Evolutionary conservation across 169 alveolate genomes (phyloP), one percentile per base, ranked within the genome.

Genomic region (Plasmodium sp.): DNA sequence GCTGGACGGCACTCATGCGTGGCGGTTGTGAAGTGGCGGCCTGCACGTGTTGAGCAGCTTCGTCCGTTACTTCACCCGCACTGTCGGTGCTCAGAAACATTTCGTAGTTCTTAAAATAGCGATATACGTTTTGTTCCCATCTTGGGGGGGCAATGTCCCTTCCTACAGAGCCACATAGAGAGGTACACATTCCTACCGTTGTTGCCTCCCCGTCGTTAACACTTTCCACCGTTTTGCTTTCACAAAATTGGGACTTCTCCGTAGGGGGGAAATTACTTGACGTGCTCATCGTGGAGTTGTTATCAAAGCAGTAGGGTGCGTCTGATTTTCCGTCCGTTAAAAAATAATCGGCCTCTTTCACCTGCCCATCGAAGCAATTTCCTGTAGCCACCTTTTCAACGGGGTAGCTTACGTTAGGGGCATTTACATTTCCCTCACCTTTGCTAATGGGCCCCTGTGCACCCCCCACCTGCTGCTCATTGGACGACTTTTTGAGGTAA

Each of bases 101-200:
- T 75, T 51, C 80, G 80, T 85, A 85, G 77, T 51, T 27, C 67
- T 77, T 79, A 77, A 75, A 54, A 85, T 74, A 74, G 80, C 39
- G 84, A n/a, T 14, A 51, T n/a, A 45, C 39, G 34, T 39, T 36
- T 36, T 62, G 75, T 67, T 83, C 33, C 48, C 45, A 34, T 67
- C 33, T 34, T 45, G 18, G 39, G 41, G 33, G 34, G 71, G 12
- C 10, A 14, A 56, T 83, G n/a, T 2, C 2, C 31, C 18, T 62
- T 48, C 31, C 18, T 34, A 3, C 16, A 9, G 67, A 83, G 18
- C 45, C 12, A 14, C 36, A 62, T 62, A 18, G 22, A 12, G 31
- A 27, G 43, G 39, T 67, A 39, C 43, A 67, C 27, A 27, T 2
- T 18, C 77, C 39, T 67, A 4, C 39, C 2, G n/a, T 51, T 34